phyloP scores from a whole-genome alignment of 768 basidiomycete genomes.

The Suillus alpinus region DNA sequence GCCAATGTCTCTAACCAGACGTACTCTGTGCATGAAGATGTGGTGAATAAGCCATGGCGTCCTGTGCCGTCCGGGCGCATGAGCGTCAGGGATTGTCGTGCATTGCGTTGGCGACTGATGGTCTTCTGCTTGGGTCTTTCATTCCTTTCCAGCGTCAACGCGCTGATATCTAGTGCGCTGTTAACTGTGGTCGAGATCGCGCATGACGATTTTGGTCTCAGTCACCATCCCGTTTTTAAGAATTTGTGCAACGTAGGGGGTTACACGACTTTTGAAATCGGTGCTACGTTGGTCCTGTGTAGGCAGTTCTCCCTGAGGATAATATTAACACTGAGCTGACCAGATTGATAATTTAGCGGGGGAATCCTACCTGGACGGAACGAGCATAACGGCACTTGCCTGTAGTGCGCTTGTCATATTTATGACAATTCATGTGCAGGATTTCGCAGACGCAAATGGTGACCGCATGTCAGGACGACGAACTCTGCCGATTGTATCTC shows the following conservation, averaged over 20 bases:
- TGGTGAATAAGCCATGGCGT: slow-evolving; percentile 33
- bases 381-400: slow-evolving; percentile 19
- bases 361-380: slow-evolving; percentile 9
- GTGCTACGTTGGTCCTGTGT: slow-evolving; percentile 32
- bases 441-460: slow-evolving; percentile 33
- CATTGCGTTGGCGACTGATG: slow-evolving; percentile 33
- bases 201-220: slow-evolving; percentile 30
- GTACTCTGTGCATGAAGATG: slow-evolving; percentile 27
- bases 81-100: slow-evolving; percentile 14
- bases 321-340: not conserved
- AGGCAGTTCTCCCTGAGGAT: not conserved
- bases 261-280: slow-evolving; percentile 33
- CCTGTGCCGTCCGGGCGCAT: slow-evolving; percentile 37
- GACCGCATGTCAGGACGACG: slow-evolving; percentile 28
- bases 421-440: slow-evolving; percentile 38
- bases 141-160: slow-evolving; percentile 11
- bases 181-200: slow-evolving; percentile 23
- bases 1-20: slow-evolving; percentile 34
- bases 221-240: slow-evolving; percentile 25
- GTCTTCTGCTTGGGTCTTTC: slow-evolving; percentile 27
- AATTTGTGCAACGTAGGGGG: slow-evolving; percentile 33
- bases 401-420: slow-evolving; percentile 29
- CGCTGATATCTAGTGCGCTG: slow-evolving; percentile 17
- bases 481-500: slow-evolving; percentile 27
- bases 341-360: not conserved